Percentiles rank a stretch among this genome's conserved stretches.
Conservation (phyloP, 805 yeast species). For the Metschnikowia peoriensis region DNA sequence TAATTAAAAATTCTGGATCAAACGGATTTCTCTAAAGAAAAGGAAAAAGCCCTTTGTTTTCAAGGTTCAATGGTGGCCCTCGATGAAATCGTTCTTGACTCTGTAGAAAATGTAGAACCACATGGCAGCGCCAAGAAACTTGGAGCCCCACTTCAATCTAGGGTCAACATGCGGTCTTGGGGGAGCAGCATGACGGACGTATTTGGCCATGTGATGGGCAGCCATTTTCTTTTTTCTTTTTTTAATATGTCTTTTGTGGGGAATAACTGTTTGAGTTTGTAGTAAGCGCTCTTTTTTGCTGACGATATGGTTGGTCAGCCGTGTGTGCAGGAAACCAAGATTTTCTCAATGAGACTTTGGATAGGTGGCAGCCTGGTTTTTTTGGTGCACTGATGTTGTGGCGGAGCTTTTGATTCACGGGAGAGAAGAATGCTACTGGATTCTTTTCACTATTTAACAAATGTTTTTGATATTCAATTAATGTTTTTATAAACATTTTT, state of each 20-base stretch:
- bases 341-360: too few species aligned
- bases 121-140: slow-evolving; percentile 77
- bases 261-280: not conserved
- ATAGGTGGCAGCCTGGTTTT: too few species aligned
- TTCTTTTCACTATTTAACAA: too few species aligned
- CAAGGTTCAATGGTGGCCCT: slow-evolving; percentile 20
- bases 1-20: too few species aligned
- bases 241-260: not conserved
- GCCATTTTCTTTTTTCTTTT: slow-evolving; percentile 41
- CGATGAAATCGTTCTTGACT: slow-evolving; percentile 56
- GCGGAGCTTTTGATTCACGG: too few species aligned
- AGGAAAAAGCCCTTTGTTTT: not conserved
- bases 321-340: slow-evolving; percentile 6
- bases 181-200: slow-evolving; percentile 56
- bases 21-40: too few species aligned
- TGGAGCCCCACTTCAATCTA: slow-evolving; percentile 57
- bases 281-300: slow-evolving; percentile 7
- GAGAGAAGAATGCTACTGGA: too few species aligned
- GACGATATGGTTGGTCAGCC: slow-evolving; percentile 16
- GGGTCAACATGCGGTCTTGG: slow-evolving; percentile 65
- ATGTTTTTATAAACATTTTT: too few species aligned
- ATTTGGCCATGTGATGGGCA: slow-evolving; percentile 41
- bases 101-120: slow-evolving; percentile 88
- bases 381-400: slow-evolving; percentile 8
- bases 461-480: too few species aligned